Evolutionary conservation across 495 filamentous ascomycete species (phyloP), one percentile per base, ranked within the genome.

Genomic region (Gamarada debralockiae): DNA sequence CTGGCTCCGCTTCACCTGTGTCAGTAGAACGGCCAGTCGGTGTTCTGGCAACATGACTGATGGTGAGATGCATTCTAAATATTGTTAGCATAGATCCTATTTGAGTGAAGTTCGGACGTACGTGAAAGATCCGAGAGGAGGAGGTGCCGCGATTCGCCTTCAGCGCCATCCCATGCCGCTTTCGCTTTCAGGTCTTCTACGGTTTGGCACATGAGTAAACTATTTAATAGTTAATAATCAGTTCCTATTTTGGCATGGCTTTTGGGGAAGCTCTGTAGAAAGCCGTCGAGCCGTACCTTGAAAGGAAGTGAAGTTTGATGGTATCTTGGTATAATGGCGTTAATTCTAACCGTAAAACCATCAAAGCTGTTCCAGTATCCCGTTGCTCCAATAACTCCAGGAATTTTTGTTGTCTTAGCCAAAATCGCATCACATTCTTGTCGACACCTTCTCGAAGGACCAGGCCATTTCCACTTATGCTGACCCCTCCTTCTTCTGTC

Each of bases 31-130:
- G 7, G 89, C 90, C n/a, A 99, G 74, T 12, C 93, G 87, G 66
- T 95, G 89, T 59, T 95, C 88, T 4, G 93, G 95, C 44, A 99
- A 89, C 95, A 99, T 97, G 21, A 96, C 87, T n/a, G 90, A 91
- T 1, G 93, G 93, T 3, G 95, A 95, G 52, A 99, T 95, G 27
- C 81, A 96, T 73, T 78, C 90, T 95, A 50, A 12, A n/a, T 39
- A 38, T 51, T 50, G 40, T 20, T 22, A 36, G 21, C 38, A 42
- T 44, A 22, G 33, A 17, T 25, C 37, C 38, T 37, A 37, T 43
- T 40, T 41, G 34, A 15, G 20, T 15, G 3, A 36, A 44, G 36
- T 9, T 21, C 4, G 9, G 17, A 70, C 84, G 68, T 70, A 96
- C 90, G 88, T 43, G 92, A 95, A 21, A 99, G 70, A 37, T 93